phyloP scores from a whole-genome alignment of 495 filamentous ascomycete species.

The Penicillium cataractarum region DNA sequence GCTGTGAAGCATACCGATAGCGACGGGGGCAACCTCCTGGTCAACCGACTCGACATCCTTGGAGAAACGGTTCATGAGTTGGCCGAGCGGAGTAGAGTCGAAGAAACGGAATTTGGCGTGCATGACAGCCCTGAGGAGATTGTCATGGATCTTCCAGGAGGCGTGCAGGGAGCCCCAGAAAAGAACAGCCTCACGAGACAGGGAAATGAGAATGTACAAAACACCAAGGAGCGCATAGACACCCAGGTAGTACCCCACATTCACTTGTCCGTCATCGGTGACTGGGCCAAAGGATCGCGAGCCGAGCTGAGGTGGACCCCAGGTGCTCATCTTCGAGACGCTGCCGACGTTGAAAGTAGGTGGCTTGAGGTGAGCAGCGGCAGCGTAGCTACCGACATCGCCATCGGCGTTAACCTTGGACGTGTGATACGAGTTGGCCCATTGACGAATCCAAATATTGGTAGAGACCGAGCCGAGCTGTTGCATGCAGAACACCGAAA shows the following conservation, averaged over 20 bases:
- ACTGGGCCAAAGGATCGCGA: slow-evolving; percentile 20
- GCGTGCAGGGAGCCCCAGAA: slow-evolving; percentile 93
- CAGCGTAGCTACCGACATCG: slow-evolving; percentile 44
- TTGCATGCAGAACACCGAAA: slow-evolving; percentile 73
- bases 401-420: slow-evolving; percentile 25
- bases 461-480: slow-evolving; percentile 83
- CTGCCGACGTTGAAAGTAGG: slow-evolving; percentile 47
- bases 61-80: slow-evolving; percentile 98
- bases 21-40: slow-evolving; percentile 92
- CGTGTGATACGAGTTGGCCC: slow-evolving; percentile 68
- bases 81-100: slow-evolving; percentile 93
- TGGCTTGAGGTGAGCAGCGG: slow-evolving; percentile 42
- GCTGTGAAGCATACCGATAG: slow-evolving; percentile 72
- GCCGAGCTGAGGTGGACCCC: slow-evolving; percentile 34
- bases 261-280: slow-evolving; percentile 56
- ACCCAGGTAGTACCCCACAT: slow-evolving; percentile 80
- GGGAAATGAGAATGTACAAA: slow-evolving; percentile 71
- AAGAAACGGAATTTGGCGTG: slow-evolving; percentile 97
- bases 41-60: slow-evolving; percentile 96
- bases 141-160: slow-evolving; percentile 80
- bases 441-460: slow-evolving; percentile 92
- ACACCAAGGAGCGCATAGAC: slow-evolving; percentile 82
- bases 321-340: slow-evolving; percentile 41
- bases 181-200: slow-evolving; percentile 79
- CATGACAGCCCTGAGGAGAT: slow-evolving; percentile 76